Base-by-base conservation (phyloP, 2,329 filamentous ascomycete genomes). In the Talaromyces atroroseus region DNA sequence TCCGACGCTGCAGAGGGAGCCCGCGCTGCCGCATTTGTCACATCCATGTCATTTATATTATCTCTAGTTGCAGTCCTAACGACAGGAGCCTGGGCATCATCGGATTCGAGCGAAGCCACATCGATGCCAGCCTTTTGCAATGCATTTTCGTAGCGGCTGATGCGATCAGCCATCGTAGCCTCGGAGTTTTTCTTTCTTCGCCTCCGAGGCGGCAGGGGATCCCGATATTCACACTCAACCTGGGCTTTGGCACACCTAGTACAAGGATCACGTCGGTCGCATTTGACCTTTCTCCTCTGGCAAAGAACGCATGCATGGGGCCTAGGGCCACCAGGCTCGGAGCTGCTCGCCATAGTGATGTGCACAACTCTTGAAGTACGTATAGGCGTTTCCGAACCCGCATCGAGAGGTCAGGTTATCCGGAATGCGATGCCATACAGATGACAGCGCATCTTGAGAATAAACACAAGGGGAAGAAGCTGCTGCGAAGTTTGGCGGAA, bases 241-340 rank as follows among this genome's bases (percentile, higher is more conserved):
- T 36, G 46, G 18, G 54, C 55, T 49, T 60, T 60, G 7, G 45
- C 40, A 56, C 58, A 60, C 34, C 44, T 46, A 14, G 56, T 36
- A 24, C 58, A 58, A 44, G 56, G 56, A 20, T 44, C 48, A 50
- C 12, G 42, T 24, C 56, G 51, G 52, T 58, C 56, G 44, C 58
- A 60, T 56, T 58, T 60, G 12, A 56, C 58, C 18, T 60, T 58
- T 58, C 58, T 52, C 23, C 45, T 49, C 49, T 58, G 56, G 49
- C 56, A 60, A 42, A 60, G 51, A 24, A 55, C 48, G 29, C 58
- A 58, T 21, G 58, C 51, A 53, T 58, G 58, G 51, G 50, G 26
- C 48, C 46, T 54, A 2, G 29, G 52, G 47, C 38, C 32, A 54
- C 38, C 47, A 12, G 24, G 49, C 24, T 49, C 26, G 56, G 40